Evolutionary conservation across 2,329 filamentous ascomycete genomes (phyloP), one percentile per base, ranked within the genome.

Genomic region (Alternaria postmessia): DNA sequence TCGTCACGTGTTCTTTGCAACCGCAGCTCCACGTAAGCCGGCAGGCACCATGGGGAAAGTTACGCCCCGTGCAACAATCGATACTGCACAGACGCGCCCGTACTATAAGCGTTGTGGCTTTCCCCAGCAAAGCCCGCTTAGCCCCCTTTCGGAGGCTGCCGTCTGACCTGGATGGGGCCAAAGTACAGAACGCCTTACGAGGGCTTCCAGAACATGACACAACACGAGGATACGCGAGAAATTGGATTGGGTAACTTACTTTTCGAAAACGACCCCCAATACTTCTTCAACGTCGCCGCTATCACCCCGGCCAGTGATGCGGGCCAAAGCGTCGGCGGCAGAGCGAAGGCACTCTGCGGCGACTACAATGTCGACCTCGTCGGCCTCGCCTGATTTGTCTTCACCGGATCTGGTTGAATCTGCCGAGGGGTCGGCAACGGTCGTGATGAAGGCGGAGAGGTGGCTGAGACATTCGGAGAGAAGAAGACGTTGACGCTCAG

Each of bases 251-350:
- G 20, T 54, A 39, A 87, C 87, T 84, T 81, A 96, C 92, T 96
- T 98, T 78, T 98, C 94, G 81, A 99, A 99, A 4, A 99, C 94
- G 22, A 99, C 94, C 0, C 95, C 95, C 44, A 99, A 81, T 7
- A 99, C 92, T 75, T 98, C 95, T 76, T 99, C 94, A 16, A 98
- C 93, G 78, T 98, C 94, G 3, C 93, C 92, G 41, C 86, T 87
- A 70, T 93, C 92, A 1, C 93, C 94, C 56, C 88, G 88, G 0
- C 95, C 95, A 1, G 93, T 98, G 70, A 98, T 96, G 58, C 89
- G 88, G 2, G 93, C 91, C n/a, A 78, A 62, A 16, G 71, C 64
- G n/a, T 77, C 74, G 39, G 74, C 75, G 12, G 75, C 75, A n/a
- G 69, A 69, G 43, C 95, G 89, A 56, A 99, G 83, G 74, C 94